These are phyloP conservation scores for Arabis alpina DNA, from an alignment of 345 rosid genomes.

Conservation along the genomic window DNA sequence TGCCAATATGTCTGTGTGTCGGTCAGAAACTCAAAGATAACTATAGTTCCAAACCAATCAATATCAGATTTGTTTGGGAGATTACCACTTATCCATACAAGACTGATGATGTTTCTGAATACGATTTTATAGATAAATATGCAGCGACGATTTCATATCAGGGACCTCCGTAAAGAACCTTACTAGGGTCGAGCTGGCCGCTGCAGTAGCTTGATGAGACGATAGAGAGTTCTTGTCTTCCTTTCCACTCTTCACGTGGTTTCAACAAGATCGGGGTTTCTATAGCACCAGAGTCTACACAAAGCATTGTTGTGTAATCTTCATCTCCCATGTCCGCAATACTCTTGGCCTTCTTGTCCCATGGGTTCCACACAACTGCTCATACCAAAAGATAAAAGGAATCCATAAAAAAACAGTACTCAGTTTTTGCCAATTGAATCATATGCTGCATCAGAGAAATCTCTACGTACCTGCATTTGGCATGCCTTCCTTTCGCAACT, in stretches of 20 bases:
- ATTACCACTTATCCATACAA: not conserved
- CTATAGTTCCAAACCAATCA: slow-evolving; percentile 31
- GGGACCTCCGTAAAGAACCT: slow-evolving; percentile 64
- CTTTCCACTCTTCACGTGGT: slow-evolving; percentile 90
- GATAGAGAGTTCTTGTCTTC: slow-evolving; percentile 81
- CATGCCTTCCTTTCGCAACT: slow-evolving; percentile 72
- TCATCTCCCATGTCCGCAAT: slow-evolving; percentile 84
- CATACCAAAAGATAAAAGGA: slow-evolving; percentile 22
- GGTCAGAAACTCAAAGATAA: slow-evolving; percentile 26
- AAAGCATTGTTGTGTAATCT: slow-evolving; percentile 81
- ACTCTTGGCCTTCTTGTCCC: slow-evolving; percentile 86
- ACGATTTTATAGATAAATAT: not conserved
- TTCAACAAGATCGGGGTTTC: slow-evolving; percentile 71
- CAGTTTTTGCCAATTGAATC: not conserved
- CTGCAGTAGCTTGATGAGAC: slow-evolving; percentile 97
- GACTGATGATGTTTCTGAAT: not conserved
- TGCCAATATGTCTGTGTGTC: slow-evolving; percentile 21
- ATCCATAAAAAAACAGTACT: not conserved
- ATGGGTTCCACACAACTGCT: slow-evolving; percentile 93
- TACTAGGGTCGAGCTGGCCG: slow-evolving; percentile 90
- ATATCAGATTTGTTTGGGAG: slow-evolving; percentile 6
- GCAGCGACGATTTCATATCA: slow-evolving; percentile 35
- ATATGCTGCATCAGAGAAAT: not conserved
- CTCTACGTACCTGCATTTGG: slow-evolving; percentile 69
- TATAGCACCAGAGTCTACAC: slow-evolving; percentile 80